phyloP scores from a whole-genome alignment of 257 asterid genomes.

The Pogostemon cablin region DNA sequence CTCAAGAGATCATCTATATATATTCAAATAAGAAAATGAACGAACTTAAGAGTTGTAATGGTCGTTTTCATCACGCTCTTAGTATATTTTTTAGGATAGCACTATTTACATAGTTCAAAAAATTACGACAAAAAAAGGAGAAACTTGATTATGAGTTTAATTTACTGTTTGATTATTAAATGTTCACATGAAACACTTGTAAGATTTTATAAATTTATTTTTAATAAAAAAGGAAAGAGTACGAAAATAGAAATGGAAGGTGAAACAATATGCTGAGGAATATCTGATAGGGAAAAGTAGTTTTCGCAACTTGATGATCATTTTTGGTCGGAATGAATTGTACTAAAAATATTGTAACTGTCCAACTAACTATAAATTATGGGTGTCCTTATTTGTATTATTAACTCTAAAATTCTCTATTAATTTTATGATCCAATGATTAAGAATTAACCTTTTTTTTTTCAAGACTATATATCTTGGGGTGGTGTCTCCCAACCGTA shows the following conservation, averaged over 20 bases:
- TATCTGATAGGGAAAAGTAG: slow-evolving; percentile 19
- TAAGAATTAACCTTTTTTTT: not conserved
- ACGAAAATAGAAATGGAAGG: slow-evolving; percentile 18
- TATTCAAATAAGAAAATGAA: not conserved
- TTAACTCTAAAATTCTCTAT: not conserved
- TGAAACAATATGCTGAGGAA: slow-evolving; percentile 11
- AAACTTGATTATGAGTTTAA: no score
- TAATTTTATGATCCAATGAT: not conserved
- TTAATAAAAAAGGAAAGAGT: slow-evolving; percentile 3
- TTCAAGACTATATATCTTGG: no score
- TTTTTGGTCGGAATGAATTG: not conserved
- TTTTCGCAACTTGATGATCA: slow-evolving; percentile 20
- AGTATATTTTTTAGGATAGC: no score
- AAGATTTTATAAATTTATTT: not conserved
- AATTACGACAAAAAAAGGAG: no score
- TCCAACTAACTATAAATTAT: slow-evolving; percentile 32
- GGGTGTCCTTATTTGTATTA: slow-evolving; percentile 23
- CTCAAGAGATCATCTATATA: not conserved
- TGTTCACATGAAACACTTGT: no score
- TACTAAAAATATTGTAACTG: not conserved
- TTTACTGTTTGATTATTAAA: no score
- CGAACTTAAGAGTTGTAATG: no score
- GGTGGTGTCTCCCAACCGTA: no score
- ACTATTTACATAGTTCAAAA: no score
- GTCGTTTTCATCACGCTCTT: not conserved